A percentile compares a stretch with the other conserved stretches of the same genome.
These are phyloP conservation scores for Sclerotinia spermophila DNA, from an alignment of 2,329 filamentous ascomycete species.

Conservation along the genomic window DNA sequence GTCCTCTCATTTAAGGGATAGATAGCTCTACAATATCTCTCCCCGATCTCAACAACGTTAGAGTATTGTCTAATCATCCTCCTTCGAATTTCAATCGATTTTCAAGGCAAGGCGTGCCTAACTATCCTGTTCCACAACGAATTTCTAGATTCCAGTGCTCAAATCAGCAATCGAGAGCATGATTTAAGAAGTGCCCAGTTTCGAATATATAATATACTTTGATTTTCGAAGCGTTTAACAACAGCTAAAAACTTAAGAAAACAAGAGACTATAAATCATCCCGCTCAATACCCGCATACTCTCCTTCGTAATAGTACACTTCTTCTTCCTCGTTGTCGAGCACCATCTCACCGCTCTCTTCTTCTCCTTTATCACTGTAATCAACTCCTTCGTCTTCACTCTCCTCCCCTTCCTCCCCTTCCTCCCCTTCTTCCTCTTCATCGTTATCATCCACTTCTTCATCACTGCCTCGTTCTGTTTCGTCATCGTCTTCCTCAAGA, in stretches of 20 bases:
- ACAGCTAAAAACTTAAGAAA: neutral
- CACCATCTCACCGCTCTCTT: neutral
- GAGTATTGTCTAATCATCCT: neutral
- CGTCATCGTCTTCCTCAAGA: neutral
- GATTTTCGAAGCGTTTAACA: neutral
- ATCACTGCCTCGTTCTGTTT: neutral
- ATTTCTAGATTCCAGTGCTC: neutral
- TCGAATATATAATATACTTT: neutral
- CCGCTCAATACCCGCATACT: neutral
- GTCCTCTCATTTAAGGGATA: neutral
- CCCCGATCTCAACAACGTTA: neutral
- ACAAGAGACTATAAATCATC: neutral
- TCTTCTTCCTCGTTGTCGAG: neutral
- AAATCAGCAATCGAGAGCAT: neutral
- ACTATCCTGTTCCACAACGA: neutral
- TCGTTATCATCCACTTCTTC: neutral
- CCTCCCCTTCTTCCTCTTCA: neutral
- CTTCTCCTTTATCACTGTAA: neutral
- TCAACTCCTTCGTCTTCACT: neutral
- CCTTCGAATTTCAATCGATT: accelerated
- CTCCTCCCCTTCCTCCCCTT: neutral
- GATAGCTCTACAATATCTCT: too few relatives aligned
- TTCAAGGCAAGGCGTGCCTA: neutral
- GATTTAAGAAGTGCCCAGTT: too few relatives aligned
- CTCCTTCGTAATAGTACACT: neutral